Evolutionary conservation across 2,329 filamentous ascomycete genomes (phyloP), one percentile per base, ranked within the genome.

Genomic region (Penicillium sp.): DNA sequence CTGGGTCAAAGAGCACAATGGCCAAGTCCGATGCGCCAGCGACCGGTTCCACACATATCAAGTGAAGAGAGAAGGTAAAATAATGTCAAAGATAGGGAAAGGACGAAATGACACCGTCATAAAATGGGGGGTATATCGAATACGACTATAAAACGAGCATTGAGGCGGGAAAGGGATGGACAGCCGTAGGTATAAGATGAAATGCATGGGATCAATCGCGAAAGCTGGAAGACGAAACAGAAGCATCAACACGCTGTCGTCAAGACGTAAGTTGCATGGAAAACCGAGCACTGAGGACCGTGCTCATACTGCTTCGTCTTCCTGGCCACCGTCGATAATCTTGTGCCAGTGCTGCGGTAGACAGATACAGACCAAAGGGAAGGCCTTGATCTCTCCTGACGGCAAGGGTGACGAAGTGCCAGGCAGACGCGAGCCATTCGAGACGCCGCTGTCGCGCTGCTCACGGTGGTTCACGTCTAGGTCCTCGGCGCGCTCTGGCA

Each of bases 341-440:
- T 93, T 95, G 65, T 86, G 84, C 92, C 92, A 99, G 70, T 96
- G 91, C 64, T 95, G 88, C 22, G 92, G 93, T 28, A 95, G 76
- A 71, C 93, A 97, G 35, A 97, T 89, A 66, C 92, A 99, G 41
- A 99, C 92, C 55, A 99, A 79, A 22, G 93, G 93, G 78, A 97
- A 97, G 28, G 93, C 93, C 72, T 97, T 97, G 75, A 97, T 93
- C 68, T 97, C 92, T 52, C 89, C 89, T 49, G 79, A 77, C 10
- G 78, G 79, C 1, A 80, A 75, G 18, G 87, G 85, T 27, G 87
- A 88, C 30, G 76, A 69, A 28, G 25, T 10, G 39, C 79, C 77
- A 37, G 70, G 72, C 49, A 79, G 76, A 16, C 78, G 80, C 3
- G 88, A 87, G 14, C 87, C 86, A 71, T 89, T 87, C 38, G 89